Conservation (phyloP, 768 basidiomycete genomes). For the Gloeophyllum trabeum region DNA sequence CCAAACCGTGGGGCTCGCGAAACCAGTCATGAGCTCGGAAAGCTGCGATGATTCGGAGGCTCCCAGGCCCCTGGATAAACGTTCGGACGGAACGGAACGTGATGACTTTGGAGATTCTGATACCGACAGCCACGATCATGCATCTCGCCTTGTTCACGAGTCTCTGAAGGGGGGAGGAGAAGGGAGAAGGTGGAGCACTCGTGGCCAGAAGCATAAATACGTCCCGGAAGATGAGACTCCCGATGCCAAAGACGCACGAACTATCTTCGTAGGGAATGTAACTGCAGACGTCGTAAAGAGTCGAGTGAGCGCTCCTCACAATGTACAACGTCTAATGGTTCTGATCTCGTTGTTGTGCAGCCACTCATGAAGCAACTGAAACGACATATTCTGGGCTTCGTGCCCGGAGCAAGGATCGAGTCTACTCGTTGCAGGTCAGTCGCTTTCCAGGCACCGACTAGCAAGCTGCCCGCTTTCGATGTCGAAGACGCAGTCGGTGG, state of each 20-base stretch:
- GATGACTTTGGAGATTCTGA: slow-evolving; percentile 22
- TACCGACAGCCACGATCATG: too few species aligned
- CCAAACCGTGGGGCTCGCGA: too few species aligned
- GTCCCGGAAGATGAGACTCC: slow-evolving; percentile 62
- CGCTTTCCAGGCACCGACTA: slow-evolving; percentile 77
- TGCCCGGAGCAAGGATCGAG: slow-evolving; percentile 76
- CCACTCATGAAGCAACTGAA: slow-evolving; percentile 65
- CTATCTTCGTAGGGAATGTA: slow-evolving; percentile 89
- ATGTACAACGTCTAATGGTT: background rate
- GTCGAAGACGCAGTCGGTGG: slow-evolving; percentile 18
- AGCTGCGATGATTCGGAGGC: slow-evolving; percentile 13
- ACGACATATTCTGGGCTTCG: slow-evolving; percentile 60
- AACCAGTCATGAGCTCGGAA: slow-evolving; percentile 23
- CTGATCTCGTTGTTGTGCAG: slow-evolving; percentile 25
- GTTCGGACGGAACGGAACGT: slow-evolving; percentile 9
- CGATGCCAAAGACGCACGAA: slow-evolving; percentile 66
- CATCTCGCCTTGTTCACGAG: slow-evolving; percentile 51
- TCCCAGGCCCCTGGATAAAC: slow-evolving; percentile 6
- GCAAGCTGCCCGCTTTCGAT: slow-evolving; percentile 39
- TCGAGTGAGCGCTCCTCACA: slow-evolving; percentile 40
- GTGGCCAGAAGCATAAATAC: slow-evolving; percentile 30
- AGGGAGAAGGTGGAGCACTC: slow-evolving; percentile 15
- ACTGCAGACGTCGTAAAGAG: slow-evolving; percentile 64
- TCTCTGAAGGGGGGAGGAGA: slow-evolving; percentile 26
- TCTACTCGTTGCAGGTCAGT: slow-evolving; percentile 90